Percentiles rank a stretch among this genome's conserved stretches.
Conservation (phyloP, 176 grass and related monocot genomes). For the Themeda triandra region DNA sequence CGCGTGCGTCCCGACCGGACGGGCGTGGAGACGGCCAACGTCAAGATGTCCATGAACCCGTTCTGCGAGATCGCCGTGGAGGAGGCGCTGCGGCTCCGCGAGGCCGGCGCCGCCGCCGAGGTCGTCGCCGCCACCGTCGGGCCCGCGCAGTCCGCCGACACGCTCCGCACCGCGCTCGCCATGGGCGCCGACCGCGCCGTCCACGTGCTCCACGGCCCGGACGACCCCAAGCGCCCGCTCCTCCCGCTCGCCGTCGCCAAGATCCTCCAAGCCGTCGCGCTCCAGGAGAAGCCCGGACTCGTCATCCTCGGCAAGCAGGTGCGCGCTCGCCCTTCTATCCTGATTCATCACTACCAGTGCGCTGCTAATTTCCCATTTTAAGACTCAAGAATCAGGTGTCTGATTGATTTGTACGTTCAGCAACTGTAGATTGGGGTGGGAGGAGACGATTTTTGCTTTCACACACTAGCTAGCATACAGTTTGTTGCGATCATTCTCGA, state of each 20-base stretch:
- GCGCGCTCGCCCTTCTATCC: not conserved
- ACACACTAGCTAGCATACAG: not conserved
- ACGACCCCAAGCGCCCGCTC: slow-evolving; percentile 42
- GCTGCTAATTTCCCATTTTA: not conserved
- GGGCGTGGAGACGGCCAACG: slow-evolving; percentile 68
- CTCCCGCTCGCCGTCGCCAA: slow-evolving; percentile 82
- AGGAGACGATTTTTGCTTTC: not conserved
- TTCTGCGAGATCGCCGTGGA: slow-evolving; percentile 97
- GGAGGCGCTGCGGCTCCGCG: slow-evolving; percentile 75
- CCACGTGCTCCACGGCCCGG: slow-evolving; percentile 60
- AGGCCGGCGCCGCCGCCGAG: slow-evolving; percentile 61
- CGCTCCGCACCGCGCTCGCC: slow-evolving; percentile 89
- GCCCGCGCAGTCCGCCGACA: slow-evolving; percentile 65
- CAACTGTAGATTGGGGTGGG: not conserved
- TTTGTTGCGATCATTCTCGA: not conserved
- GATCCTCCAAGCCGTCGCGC: slow-evolving; percentile 63
- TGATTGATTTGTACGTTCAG: not conserved
- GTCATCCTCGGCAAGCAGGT: slow-evolving; percentile 96
- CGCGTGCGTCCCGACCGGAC: slow-evolving; percentile 72
- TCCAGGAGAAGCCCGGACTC: slow-evolving; percentile 62
- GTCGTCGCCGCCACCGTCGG: slow-evolving; percentile 81
- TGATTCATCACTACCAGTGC: not conserved
- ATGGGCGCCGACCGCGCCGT: slow-evolving; percentile 92
- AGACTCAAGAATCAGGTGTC: not conserved
- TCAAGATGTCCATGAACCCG: slow-evolving; percentile 99